phyloP scores from a whole-genome alignment of 1,139 yeast genomes.

The Candida glucosophila region DNA sequence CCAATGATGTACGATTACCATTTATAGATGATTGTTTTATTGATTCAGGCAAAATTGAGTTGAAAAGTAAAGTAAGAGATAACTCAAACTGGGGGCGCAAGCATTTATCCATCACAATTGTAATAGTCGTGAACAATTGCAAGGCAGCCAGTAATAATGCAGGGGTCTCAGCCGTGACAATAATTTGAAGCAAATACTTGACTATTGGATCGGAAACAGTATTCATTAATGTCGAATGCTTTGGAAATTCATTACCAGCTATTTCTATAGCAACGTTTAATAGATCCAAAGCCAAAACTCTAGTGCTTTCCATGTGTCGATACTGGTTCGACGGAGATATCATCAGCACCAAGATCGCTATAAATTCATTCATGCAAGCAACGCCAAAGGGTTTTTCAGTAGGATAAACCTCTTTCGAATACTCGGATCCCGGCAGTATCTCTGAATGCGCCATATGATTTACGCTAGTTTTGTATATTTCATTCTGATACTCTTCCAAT shows the following conservation, averaged over 20 bases:
- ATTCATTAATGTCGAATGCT: slow-evolving; percentile 58
- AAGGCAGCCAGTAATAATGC: slow-evolving; percentile 67
- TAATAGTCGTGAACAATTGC: slow-evolving; percentile 63
- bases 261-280: slow-evolving; percentile 77
- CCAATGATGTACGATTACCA: slow-evolving; percentile 13
- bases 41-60: slow-evolving; percentile 38
- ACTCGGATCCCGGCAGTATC: too few relatives aligned
- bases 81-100: slow-evolving; percentile 64
- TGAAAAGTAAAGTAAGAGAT: slow-evolving; percentile 50
- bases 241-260: slow-evolving; percentile 59
- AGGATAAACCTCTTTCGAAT: too few relatives aligned
- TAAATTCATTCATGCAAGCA: slow-evolving; percentile 56
- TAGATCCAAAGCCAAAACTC: slow-evolving; percentile 73
- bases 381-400: slow-evolving; percentile 50
- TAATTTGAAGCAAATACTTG: slow-evolving; percentile 72
- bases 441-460: too few relatives aligned
- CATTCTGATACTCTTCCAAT: slow-evolving; percentile 2
- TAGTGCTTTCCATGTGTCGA: slow-evolving; percentile 80
- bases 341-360: slow-evolving; percentile 74
- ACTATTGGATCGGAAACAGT: slow-evolving; percentile 73
- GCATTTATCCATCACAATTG: slow-evolving; percentile 48
- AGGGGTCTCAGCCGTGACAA: slow-evolving; percentile 63
- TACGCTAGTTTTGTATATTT: slow-evolving; percentile 2
- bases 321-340: slow-evolving; percentile 75
- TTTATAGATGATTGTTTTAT: slow-evolving; percentile 17